phyloP scores from a whole-genome alignment of 1,139 yeast genomes.

The Yamadazyma mexicana region DNA sequence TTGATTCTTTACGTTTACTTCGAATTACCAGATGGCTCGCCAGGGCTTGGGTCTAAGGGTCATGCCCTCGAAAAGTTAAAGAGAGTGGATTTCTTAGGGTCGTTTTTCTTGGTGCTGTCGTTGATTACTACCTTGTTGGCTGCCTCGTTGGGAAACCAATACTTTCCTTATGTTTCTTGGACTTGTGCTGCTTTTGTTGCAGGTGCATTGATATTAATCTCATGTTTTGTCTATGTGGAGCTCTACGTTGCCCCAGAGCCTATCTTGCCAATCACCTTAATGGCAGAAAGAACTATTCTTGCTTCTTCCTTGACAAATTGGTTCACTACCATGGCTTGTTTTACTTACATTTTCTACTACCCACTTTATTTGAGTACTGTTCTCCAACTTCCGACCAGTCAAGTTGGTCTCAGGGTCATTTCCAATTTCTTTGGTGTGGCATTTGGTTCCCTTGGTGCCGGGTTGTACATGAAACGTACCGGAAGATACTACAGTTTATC shows the following conservation, averaged over 20 bases:
- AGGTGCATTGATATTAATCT: slow-evolving; percentile 23
- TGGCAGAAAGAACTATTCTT: slow-evolving; percentile 57
- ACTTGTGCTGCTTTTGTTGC: slow-evolving; percentile 31
- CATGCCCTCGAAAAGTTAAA: slow-evolving; percentile 42
- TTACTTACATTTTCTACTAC: slow-evolving; percentile 56
- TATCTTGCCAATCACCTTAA: slow-evolving; percentile 58
- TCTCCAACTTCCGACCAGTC: slow-evolving; percentile 52
- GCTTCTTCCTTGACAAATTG: slow-evolving; percentile 69
- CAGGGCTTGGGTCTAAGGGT: slow-evolving; percentile 48
- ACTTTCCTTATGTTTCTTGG: slow-evolving; percentile 38
- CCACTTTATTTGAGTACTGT: slow-evolving; percentile 68
- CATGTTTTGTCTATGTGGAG: slow-evolving; percentile 52
- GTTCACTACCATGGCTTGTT: slow-evolving; percentile 59
- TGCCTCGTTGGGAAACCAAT: slow-evolving; percentile 67
- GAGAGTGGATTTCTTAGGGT: slow-evolving; percentile 74
- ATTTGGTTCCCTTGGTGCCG: slow-evolving; percentile 67
- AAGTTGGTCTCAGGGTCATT: slow-evolving; percentile 61
- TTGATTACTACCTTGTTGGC: slow-evolving; percentile 59
- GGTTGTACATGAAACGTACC: slow-evolving; percentile 65
- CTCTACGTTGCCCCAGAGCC: slow-evolving; percentile 61
- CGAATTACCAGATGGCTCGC: slow-evolving; percentile 48
- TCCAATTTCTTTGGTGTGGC: slow-evolving; percentile 73
- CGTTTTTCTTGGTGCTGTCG: slow-evolving; percentile 56
- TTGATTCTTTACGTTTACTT: slow-evolving; percentile 35
- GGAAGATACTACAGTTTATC: slow-evolving; percentile 64